Evolutionary conservation across 139 green algal genomes (phyloP).

Genomic region (Dunaliella sp.): DNA sequence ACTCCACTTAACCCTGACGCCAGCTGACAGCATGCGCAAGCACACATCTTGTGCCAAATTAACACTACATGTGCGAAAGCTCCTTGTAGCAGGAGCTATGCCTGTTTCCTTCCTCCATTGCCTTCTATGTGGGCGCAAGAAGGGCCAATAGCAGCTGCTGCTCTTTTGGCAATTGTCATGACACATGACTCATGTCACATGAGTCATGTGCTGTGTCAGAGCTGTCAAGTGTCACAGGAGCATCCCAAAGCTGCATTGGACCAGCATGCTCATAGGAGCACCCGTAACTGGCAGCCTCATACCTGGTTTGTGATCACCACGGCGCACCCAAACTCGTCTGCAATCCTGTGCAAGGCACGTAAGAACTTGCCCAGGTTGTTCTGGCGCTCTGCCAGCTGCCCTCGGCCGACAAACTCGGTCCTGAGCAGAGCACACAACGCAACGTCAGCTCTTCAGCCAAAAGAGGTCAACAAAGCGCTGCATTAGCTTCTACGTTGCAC

Average conservation of each 20-base stretch:
- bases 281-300: neutral
- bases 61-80: neutral
- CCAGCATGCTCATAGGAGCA: neutral
- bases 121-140: neutral
- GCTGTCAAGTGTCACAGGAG: neutral
- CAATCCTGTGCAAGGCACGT: conserved; percentile 80
- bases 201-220: neutral
- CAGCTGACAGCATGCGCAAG: neutral
- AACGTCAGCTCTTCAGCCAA: neutral
- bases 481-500: too few relatives aligned
- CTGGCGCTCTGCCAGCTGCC: conserved; percentile 87
- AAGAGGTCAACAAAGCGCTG: neutral
- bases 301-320: conserved; percentile 98
- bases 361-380: conserved; percentile 87
- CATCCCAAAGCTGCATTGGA: too few relatives aligned
- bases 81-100: too few relatives aligned
- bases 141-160: neutral
- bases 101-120: too few relatives aligned
- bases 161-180: neutral
- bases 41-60: neutral
- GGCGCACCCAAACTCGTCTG: conserved; percentile 94
- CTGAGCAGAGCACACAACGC: conserved; percentile 22
- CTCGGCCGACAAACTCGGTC: conserved; percentile 85
- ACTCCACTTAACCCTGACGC: neutral
- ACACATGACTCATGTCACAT: neutral